Evolutionary conservation across 257 asterid genomes (phyloP).

Genomic region (Fraxinus quadrangulata): DNA sequence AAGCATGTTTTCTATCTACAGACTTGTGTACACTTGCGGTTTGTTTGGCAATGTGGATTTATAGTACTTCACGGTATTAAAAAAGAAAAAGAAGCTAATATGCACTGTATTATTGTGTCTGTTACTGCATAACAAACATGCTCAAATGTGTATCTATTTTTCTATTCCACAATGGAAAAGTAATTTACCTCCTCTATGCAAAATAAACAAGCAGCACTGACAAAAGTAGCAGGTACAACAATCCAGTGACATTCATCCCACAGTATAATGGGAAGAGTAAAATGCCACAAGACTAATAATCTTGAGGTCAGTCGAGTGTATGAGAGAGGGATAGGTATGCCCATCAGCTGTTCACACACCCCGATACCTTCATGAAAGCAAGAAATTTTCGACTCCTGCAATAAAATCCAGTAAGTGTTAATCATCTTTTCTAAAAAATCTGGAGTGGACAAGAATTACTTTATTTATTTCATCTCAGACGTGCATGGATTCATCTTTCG

Average conservation of each 20-base stretch:
- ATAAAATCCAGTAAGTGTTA: background rate
- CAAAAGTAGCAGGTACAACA: constrained; percentile 93
- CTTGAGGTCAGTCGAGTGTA: constrained; percentile 95
- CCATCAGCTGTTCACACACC: constrained; percentile 80
- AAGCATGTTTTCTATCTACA: background rate
- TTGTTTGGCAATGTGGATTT: background rate
- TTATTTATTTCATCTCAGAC: background rate
- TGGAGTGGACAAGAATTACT: background rate
- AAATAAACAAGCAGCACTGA: constrained; percentile 91
- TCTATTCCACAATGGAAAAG: background rate
- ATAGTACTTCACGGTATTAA: background rate
- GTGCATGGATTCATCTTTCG: background rate
- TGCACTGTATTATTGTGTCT: background rate
- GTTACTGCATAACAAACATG: background rate
- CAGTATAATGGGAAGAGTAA: constrained; percentile 87
- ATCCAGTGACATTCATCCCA: constrained; percentile 99
- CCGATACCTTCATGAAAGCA: constrained; percentile 88
- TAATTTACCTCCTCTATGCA: constrained; percentile 87
- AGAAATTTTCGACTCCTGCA: constrained; percentile 79
- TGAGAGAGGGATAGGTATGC: constrained; percentile 89
- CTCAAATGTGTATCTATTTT: background rate
- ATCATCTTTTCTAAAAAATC: background rate
- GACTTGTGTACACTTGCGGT: background rate
- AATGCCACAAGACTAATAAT: constrained; percentile 97
- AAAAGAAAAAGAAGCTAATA: background rate